Evolutionary conservation across 208 protist genomes (phyloP).

Genomic region (Plasmodiophora brassicae): DNA sequence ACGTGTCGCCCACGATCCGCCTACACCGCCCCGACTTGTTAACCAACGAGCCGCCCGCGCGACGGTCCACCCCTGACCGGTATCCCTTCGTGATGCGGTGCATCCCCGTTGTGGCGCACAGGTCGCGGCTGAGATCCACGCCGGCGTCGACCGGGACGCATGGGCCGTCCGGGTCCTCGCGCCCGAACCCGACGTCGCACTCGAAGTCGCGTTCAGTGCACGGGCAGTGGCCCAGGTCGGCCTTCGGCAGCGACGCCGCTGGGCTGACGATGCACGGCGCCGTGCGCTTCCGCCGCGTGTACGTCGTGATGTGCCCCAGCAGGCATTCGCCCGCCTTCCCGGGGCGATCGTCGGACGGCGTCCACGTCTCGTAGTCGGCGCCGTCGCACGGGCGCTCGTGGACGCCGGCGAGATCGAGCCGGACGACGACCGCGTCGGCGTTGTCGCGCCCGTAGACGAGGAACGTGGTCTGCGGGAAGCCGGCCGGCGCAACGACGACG

Average conservation of each 20-base stretch:
- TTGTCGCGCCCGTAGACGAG: slow-evolving; percentile 41
- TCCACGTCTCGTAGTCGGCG: slow-evolving; percentile 53
- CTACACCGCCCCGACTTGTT: not conserved
- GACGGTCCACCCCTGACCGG: not conserved
- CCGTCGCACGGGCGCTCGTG: slow-evolving; percentile 46
- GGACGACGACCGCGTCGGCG: slow-evolving; percentile 43
- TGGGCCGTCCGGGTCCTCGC: not conserved
- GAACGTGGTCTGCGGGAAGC: slow-evolving; percentile 36
- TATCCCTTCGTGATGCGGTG: slow-evolving; percentile 44
- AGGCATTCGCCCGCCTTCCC: slow-evolving; percentile 36
- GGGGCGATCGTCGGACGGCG: slow-evolving; percentile 45
- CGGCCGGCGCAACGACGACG: slow-evolving; percentile 47
- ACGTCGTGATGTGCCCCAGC: slow-evolving; percentile 48
- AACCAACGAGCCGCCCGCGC: not conserved
- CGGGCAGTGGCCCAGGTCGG: slow-evolving; percentile 33
- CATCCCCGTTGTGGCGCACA: not conserved
- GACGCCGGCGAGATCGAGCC: slow-evolving; percentile 36
- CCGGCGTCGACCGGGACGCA: slow-evolving; percentile 30
- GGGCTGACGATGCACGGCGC: slow-evolving; percentile 51
- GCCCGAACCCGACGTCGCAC: slow-evolving; percentile 44
- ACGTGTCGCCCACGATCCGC: slow-evolving; percentile 41
- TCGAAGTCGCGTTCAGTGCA: slow-evolving; percentile 50
- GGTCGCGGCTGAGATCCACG: not conserved
- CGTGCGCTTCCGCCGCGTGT: slow-evolving; percentile 51
- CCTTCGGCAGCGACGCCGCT: not conserved